Evolutionary conservation across 352 stramenopile species (phyloP), one percentile per base, ranked within the genome.

Genomic region (Phytophthora lateralis): DNA sequence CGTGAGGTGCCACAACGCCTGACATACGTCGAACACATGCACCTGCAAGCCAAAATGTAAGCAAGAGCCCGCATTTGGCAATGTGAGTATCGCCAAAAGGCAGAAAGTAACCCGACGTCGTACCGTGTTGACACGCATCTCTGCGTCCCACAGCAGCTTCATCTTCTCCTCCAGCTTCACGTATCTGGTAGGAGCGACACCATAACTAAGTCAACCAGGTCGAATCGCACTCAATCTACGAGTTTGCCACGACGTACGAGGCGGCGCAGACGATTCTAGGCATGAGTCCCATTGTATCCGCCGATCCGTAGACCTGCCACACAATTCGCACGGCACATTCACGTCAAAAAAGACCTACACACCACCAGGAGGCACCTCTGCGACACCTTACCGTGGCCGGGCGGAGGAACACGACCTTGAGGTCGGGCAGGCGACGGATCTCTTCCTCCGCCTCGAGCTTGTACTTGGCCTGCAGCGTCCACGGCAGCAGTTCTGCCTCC

Each of bases 61-160:
- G 6, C 27, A 51, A 60, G 12, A 32, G 15, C 27, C 52, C 4
- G 11, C 6, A 50, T 69, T 24, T 64, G 21, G 12, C 9, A 39
- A 21, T 32, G 14, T 45, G 5, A 41, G 24, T 10, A n/a, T 48
- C n/a, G 20, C n/a, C 37, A 2, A 30, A 30, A 30, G 26, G 3
- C 6, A 30, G 21, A 35, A 24, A 12, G 21, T 3, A 48, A 6
- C 4, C 6, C 12, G 21, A 34, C 7, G 26, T 45, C 41, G 45
- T 58, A 95, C 87, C 53, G 87, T 96, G 68, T 96, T 94, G 39
- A 96, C 71, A 34, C 85, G 82, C 85, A 96, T 91, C 63, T 96
- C 87, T 0, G 80, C 78, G 48, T 94, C 84, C 87, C 87, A 96
- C 1, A 96, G 69, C 43, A 96, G 59, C 76, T 90, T 94, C 87